Conservation (phyloP, 2,329 filamentous ascomycete species). For the Exophiala lecanii-corni region DNA sequence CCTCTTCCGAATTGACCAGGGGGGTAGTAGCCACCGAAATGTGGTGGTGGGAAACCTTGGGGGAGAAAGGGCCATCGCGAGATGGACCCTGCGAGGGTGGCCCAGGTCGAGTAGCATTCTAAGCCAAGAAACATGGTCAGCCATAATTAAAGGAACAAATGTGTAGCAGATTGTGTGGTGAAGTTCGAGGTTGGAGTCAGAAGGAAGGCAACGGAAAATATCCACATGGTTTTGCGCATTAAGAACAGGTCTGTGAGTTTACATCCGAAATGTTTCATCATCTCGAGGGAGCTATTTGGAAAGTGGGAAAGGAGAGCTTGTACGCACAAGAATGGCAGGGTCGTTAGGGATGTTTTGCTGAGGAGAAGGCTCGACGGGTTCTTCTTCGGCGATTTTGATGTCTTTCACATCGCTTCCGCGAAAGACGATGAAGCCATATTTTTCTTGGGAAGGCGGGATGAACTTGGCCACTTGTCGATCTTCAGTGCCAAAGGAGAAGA, state of each 20-base stretch:
- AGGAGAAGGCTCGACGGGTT: conserved; percentile 59
- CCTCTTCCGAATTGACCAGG: conserved; percentile 44
- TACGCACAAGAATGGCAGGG: conserved; percentile 91
- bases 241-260: conserved; percentile 72
- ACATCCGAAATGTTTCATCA: conserved; percentile 99
- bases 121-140: conserved; percentile 14
- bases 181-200: conserved; percentile 63
- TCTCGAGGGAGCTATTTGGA: conserved; percentile 31
- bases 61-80: conserved; percentile 33
- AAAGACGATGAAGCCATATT: conserved; percentile 99
- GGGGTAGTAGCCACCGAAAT: conserved; percentile 37
- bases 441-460: conserved; percentile 74
- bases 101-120: conserved; percentile 43
- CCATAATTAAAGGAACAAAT: conserved; percentile 3
- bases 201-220: conserved; percentile 99
- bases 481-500: conserved; percentile 90
- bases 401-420: conserved; percentile 98
- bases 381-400: conserved; percentile 81
- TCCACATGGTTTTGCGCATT: conserved; percentile 97
- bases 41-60: conserved; percentile 44
- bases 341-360: conserved; percentile 74
- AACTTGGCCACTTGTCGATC: conserved; percentile 78
- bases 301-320: conserved; percentile 6
- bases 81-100: conserved; percentile 36
- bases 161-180: conserved; percentile 1